Evolutionary conservation across 2,329 filamentous ascomycete species (phyloP).

Genomic region (Aspergillus puulaauensis): DNA sequence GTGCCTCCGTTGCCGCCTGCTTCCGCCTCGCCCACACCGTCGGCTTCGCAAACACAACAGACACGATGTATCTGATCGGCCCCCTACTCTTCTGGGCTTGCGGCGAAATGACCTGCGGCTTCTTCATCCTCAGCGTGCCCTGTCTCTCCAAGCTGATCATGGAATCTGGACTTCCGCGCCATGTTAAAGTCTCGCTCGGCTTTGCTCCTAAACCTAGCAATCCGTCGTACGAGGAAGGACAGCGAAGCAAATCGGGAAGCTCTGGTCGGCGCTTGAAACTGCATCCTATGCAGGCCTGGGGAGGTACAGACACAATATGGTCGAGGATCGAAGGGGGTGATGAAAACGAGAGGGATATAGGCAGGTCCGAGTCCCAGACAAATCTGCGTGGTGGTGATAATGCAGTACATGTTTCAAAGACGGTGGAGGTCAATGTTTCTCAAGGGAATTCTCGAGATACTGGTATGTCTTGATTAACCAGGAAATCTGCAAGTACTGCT

Average conservation of each 20-base stretch:
- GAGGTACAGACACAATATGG: background rate
- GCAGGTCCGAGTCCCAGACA: background rate
- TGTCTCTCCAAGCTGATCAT: conserved; percentile 41
- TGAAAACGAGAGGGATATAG: background rate
- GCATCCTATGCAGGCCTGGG: background rate
- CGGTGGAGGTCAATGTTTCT: background rate
- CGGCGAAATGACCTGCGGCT: conserved; percentile 49
- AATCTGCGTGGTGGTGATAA: background rate
- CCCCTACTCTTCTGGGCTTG: conserved; percentile 46
- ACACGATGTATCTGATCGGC: conserved; percentile 38
- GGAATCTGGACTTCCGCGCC: conserved; percentile 14
- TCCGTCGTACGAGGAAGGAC: background rate
- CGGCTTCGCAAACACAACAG: conserved; percentile 11
- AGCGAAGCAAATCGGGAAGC: background rate
- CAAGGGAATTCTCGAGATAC: too few relatives aligned
- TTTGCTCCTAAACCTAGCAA: background rate
- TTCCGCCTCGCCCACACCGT: conserved; percentile 35
- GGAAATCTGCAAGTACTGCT: too few relatives aligned
- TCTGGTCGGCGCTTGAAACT: background rate
- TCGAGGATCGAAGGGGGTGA: background rate
- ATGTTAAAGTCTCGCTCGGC: background rate
- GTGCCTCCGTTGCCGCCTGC: conserved; percentile 42
- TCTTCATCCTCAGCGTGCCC: conserved; percentile 44
- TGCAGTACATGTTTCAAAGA: background rate
- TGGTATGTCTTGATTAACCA: too few relatives aligned